Evolutionary conservation across 495 filamentous ascomycete species (phyloP), one percentile per base, ranked within the genome.

Genomic region (Hyaloscypha finlandica): DNA sequence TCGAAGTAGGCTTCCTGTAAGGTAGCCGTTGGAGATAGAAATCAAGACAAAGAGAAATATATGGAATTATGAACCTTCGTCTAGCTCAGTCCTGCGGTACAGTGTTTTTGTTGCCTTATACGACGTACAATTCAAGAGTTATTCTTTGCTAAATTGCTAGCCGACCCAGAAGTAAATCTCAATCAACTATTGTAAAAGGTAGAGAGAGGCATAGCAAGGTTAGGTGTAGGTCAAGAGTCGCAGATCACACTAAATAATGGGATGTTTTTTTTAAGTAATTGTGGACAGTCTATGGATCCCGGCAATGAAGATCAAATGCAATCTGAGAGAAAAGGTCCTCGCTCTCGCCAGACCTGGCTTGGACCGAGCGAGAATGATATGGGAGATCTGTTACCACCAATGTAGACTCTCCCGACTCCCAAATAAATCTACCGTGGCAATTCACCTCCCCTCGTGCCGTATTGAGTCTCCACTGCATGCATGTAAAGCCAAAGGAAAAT

Each of bases 401-500:
- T 61, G 67, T 55, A 65, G 62, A 64, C 67, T 48, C 67, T 61
- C n/a, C 67, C 61, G 54, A 59, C 62, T 65, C 67, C 67, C 29
- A 68, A 59, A 29, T 42, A 55, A 32, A 31, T 61, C 61, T 37
- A 61, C 52, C 32, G 30, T 59, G 58, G 56, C 56, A 59, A 59
- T 29, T 37, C n/a, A 59, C 19, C 56, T 31, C n/a, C 31, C 56
- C 32, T 37, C 31, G 12, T 33, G 6, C 56, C 30, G 8, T 33
- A 37, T 16, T 59, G 12, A 33, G 19, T 37, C 30, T 59, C 56
- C 56, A 37, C n/a, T 61, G 59, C 61, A 73, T 73, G 70, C 71
- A 56, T 56, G 53, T 32, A 39, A 67, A 60, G 66, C 55, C 25
- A 70, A 70, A 68, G 60, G 62, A 59, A 70, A 73, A 20, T 69